Conservation (phyloP, 352 stramenopile genomes). For the Phytophthora aleatoria region DNA sequence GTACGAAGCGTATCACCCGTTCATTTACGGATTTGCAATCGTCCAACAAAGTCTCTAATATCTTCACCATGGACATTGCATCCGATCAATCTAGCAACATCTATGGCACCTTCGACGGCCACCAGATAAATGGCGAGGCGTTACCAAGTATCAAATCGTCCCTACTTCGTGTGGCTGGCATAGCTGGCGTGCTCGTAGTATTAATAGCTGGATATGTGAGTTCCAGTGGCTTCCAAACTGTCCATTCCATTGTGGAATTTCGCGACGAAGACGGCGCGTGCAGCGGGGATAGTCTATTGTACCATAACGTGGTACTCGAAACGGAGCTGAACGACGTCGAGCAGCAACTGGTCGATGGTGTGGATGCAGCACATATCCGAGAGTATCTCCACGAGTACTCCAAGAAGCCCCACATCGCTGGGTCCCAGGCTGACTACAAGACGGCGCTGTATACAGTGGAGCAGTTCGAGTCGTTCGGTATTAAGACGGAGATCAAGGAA, state of each 20-base stretch:
- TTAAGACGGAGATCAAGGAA: slow-evolving; percentile 63
- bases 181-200: slow-evolving; percentile 43
- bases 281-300: slow-evolving; percentile 3
- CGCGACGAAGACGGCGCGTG: slow-evolving; percentile 1
- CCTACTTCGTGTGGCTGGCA: slow-evolving; percentile 27
- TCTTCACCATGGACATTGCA: slow-evolving; percentile 24
- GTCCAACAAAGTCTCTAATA: slow-evolving; percentile 8
- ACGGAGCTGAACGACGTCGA: slow-evolving; percentile 28
- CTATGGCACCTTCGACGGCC: slow-evolving; percentile 56
- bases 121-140: slow-evolving; percentile 4
- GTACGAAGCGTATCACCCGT: background rate
- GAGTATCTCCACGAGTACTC: slow-evolving; percentile 56
- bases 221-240: slow-evolving; percentile 14
- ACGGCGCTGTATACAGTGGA: slow-evolving; percentile 38
- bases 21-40: slow-evolving; percentile 16
- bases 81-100: slow-evolving; percentile 32
- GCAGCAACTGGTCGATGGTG: slow-evolving; percentile 35
- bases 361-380: slow-evolving; percentile 36
- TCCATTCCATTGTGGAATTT: slow-evolving; percentile 9
- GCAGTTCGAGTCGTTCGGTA: slow-evolving; percentile 32
- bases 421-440: slow-evolving; percentile 54
- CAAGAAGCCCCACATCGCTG: slow-evolving; percentile 49
- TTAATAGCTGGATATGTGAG: slow-evolving; percentile 4
- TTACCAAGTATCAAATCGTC: slow-evolving; percentile 3
- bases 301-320: slow-evolving; percentile 25